Evolutionary conservation across 2,329 filamentous ascomycete species (phyloP).

Genomic region (Stenocarpella maydis): DNA sequence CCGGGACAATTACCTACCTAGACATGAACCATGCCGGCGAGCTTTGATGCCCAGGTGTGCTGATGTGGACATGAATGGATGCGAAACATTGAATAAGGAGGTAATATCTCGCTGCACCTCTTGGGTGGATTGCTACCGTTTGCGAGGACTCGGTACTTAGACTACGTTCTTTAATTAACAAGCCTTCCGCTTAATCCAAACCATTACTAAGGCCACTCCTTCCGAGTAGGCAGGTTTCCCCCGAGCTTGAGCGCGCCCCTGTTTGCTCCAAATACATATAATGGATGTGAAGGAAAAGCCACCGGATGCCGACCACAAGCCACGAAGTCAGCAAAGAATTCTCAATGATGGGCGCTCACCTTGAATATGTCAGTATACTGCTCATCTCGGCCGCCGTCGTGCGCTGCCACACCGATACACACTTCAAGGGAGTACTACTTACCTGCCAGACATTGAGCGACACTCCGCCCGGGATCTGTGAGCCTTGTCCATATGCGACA

Average conservation of each 20-base stretch:
- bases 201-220: too few species aligned
- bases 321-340: fast-evolving
- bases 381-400: neutral
- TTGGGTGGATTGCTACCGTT: neutral
- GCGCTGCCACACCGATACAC: neutral
- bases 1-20: too few species aligned
- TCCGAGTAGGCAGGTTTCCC: too few species aligned
- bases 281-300: neutral
- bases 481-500: constrained; percentile 39
- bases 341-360: neutral
- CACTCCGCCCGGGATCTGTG: constrained; percentile 24
- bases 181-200: neutral
- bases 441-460: constrained; percentile 41
- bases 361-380: neutral
- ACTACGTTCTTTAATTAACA: neutral
- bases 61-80: too few species aligned
- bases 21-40: neutral
- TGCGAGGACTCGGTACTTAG: neutral
- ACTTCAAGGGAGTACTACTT: constrained; percentile 6
- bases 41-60: neutral
- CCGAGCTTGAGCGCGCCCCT: too few species aligned
- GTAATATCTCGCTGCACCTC: too few species aligned
- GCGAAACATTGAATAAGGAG: too few species aligned
- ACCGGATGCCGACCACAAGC: too few species aligned
- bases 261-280: too few species aligned